A percentile compares a stretch with the other conserved stretches of the same genome.
Evolutionary conservation across 805 yeast species (phyloP).

Genomic region (Wickerhamiella azymoides): DNA sequence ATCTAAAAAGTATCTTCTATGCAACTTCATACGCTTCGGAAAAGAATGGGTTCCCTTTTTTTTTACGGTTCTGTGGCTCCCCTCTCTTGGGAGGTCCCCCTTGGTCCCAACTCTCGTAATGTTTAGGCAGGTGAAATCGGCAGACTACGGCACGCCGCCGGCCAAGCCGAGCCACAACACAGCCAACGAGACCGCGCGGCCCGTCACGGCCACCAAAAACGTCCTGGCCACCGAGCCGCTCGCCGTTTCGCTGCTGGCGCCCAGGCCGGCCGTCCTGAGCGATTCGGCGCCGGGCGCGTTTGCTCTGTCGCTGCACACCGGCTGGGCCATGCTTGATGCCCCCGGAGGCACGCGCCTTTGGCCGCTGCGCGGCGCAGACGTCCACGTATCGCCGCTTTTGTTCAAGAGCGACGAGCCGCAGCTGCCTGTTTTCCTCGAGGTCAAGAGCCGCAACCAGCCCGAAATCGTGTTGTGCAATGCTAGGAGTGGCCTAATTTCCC

Average conservation of each 20-base stretch:
- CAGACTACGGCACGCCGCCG: not conserved
- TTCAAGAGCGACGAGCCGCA: slow-evolving; percentile 1
- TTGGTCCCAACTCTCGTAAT: too few species aligned
- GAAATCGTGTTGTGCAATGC: not conserved
- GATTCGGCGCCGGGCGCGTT: not conserved
- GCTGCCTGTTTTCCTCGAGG: slow-evolving; percentile 1
- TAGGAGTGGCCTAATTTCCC: not conserved
- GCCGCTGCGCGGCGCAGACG: not conserved
- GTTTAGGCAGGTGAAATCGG: too few species aligned
- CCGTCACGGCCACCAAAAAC: not conserved
- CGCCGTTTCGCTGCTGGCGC: slow-evolving; percentile 1
- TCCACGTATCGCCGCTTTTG: slow-evolving; percentile 1
- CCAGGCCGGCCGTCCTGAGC: not conserved
- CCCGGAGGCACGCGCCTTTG: slow-evolving; percentile 1
- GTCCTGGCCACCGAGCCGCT: slow-evolving; percentile 4
- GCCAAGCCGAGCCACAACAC: not conserved
- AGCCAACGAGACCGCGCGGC: not conserved
- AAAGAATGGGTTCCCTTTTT: too few species aligned
- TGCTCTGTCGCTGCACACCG: not conserved
- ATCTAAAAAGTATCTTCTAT: too few species aligned
- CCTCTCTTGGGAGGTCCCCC: too few species aligned
- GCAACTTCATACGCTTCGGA: too few species aligned
- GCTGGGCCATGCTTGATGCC: slow-evolving; percentile 6
- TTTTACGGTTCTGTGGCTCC: too few species aligned
- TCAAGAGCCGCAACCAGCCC: slow-evolving; percentile 1